These are phyloP conservation scores for Penicillium paneum DNA, from an alignment of 2,329 filamentous ascomycete genomes.

Conservation along the genomic window DNA sequence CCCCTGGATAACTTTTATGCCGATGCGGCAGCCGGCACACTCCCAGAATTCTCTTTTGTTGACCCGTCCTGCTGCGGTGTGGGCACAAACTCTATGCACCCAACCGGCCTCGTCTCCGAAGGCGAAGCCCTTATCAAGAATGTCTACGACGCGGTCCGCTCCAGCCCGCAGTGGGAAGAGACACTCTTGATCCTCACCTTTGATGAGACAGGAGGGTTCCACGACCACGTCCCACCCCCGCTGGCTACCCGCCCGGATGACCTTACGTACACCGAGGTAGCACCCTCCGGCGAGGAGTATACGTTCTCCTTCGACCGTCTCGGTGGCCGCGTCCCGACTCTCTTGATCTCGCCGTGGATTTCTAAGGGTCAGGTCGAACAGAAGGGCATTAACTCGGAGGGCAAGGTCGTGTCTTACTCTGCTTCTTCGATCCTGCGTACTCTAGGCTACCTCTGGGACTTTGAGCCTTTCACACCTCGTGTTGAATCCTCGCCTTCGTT, in stretches of 20 bases:
- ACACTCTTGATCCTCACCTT: slow-evolving; percentile 40
- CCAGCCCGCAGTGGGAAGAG: slow-evolving; percentile 35
- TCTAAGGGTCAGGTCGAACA: slow-evolving; percentile 31
- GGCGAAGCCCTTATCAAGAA: slow-evolving; percentile 37
- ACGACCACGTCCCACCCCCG: slow-evolving; percentile 38
- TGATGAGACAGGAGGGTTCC: slow-evolving; percentile 40
- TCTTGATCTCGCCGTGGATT: slow-evolving; percentile 33
- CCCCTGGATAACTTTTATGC: slow-evolving; percentile 35
- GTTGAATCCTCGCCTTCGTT: slow-evolving; percentile 29
- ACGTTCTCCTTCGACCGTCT: slow-evolving; percentile 30
- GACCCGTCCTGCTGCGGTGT: slow-evolving; percentile 42
- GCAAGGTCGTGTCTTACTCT: slow-evolving; percentile 27
- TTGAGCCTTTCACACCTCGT: slow-evolving; percentile 32
- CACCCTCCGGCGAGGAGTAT: slow-evolving; percentile 26
- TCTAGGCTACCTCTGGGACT: slow-evolving; percentile 36
- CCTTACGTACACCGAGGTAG: slow-evolving; percentile 34
- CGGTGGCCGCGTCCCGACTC: slow-evolving; percentile 31
- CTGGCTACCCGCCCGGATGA: slow-evolving; percentile 34
- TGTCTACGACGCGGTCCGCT: slow-evolving; percentile 37
- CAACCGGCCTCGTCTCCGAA: slow-evolving; percentile 34
- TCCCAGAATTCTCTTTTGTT: slow-evolving; percentile 37
- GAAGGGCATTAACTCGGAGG: slow-evolving; percentile 26
- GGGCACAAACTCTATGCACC: slow-evolving; percentile 39
- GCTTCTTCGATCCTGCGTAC: slow-evolving; percentile 30
- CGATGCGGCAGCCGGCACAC: slow-evolving; percentile 31